These are phyloP conservation scores for Lupinus albus DNA, from an alignment of 306 rosid genomes.

Conservation along the genomic window DNA sequence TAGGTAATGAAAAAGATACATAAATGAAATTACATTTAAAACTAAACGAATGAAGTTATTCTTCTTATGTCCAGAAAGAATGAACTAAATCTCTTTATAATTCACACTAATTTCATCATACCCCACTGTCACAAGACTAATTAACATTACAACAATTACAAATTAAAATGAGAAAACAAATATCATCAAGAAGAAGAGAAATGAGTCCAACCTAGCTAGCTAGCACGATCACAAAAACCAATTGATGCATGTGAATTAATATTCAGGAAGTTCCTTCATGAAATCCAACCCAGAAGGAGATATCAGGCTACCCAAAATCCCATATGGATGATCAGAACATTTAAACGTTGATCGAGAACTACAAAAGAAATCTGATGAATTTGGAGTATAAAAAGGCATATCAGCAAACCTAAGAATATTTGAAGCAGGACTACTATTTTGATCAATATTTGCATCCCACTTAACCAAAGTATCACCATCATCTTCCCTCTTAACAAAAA, in stretches of 20 bases:
- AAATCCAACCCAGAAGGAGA: conserved; percentile 62
- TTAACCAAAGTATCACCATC: conserved; percentile 32
- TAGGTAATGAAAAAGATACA: too few species aligned
- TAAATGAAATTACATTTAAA: background rate
- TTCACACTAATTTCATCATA: background rate
- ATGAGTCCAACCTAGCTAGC: background rate
- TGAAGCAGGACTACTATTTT: background rate
- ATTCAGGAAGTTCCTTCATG: conserved; percentile 57
- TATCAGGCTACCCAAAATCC: conserved; percentile 38
- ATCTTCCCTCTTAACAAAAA: background rate
- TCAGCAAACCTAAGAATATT: conserved; percentile 36
- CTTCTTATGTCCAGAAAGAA: conserved; percentile 5
- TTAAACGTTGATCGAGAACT: conserved; percentile 42
- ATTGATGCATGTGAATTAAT: conserved; percentile 33
- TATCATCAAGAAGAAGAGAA: too few species aligned
- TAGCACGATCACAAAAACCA: too few species aligned
- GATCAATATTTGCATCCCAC: background rate
- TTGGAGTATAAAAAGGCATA: conserved; percentile 60
- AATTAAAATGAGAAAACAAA: too few species aligned
- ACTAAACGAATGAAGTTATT: too few species aligned
- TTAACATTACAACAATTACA: too few species aligned
- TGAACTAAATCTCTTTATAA: conserved; percentile 13
- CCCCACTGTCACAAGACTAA: too few species aligned
- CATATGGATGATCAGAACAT: conserved; percentile 38
- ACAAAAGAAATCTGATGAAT: conserved; percentile 38